Evolutionary conservation across 208 protist genomes (phyloP).

Genomic region (Porcisia deanei): DNA sequence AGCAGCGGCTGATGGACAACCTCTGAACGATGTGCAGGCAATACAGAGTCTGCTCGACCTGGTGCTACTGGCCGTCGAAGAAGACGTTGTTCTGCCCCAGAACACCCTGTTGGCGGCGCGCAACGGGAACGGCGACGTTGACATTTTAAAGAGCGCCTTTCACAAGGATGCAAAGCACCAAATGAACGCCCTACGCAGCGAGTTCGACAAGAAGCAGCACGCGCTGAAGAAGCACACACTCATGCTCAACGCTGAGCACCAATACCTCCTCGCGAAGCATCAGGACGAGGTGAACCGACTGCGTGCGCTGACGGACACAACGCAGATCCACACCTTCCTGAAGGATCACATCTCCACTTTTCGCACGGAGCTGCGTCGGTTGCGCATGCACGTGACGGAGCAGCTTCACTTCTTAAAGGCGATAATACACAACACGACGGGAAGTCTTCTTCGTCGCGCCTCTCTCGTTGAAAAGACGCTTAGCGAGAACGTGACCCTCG

Average conservation of each 20-base stretch:
- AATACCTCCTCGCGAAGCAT: slow-evolving; percentile 48
- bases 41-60: slow-evolving; percentile 87
- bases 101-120: slow-evolving; percentile 31
- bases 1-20: slow-evolving; percentile 3
- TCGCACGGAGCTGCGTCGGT: slow-evolving; percentile 39
- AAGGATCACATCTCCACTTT: slow-evolving; percentile 39
- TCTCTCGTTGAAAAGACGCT: slow-evolving; percentile 58
- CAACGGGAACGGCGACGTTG: slow-evolving; percentile 17
- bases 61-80: slow-evolving; percentile 83
- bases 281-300: slow-evolving; percentile 69
- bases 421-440: slow-evolving; percentile 46
- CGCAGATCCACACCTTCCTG: slow-evolving; percentile 39
- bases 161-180: slow-evolving; percentile 39
- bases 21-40: slow-evolving; percentile 41
- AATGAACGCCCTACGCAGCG: slow-evolving; percentile 34
- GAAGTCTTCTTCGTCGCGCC: slow-evolving; percentile 52
- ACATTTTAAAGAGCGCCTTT: slow-evolving; percentile 23
- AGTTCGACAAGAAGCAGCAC: slow-evolving; percentile 59
- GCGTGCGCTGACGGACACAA: slow-evolving; percentile 58
- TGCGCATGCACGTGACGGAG: slow-evolving; percentile 44
- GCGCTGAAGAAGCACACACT: slow-evolving; percentile 62
- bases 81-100: slow-evolving; percentile 46
- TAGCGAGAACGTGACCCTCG: slow-evolving; percentile 64
- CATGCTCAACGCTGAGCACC: slow-evolving; percentile 43
- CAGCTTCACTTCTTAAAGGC: slow-evolving; percentile 53